Conservation (phyloP, 2,329 filamentous ascomycete species). For the Cytospora piceicola region DNA sequence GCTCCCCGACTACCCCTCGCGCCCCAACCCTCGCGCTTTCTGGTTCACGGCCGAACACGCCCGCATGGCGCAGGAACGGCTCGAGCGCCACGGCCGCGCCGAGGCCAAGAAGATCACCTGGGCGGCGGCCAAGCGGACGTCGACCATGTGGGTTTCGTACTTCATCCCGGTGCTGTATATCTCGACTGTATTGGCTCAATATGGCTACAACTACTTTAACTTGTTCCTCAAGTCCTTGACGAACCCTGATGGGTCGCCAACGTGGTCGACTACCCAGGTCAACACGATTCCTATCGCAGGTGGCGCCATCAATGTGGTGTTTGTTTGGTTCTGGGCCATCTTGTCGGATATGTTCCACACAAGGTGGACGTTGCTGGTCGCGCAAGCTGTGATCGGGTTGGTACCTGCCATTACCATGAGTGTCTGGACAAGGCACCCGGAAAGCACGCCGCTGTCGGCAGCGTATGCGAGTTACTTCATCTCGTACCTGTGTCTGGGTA, state of each 20-base stretch:
- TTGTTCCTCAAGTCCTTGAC: conserved; percentile 47
- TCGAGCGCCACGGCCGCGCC: conserved; percentile 48
- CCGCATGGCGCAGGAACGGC: conserved; percentile 47
- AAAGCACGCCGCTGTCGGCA: conserved; percentile 46
- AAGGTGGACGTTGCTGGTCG: conserved; percentile 54
- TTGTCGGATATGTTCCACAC: conserved; percentile 54
- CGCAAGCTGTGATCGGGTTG: conserved; percentile 51
- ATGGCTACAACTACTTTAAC: conserved; percentile 51
- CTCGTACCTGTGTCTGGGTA: conserved; percentile 51
- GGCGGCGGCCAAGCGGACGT: conserved; percentile 48
- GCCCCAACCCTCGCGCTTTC: conserved; percentile 45
- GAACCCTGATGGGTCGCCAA: conserved; percentile 45
- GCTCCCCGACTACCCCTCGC: conserved; percentile 47
- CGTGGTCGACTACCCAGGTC: conserved; percentile 49
- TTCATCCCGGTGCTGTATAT: conserved; percentile 51
- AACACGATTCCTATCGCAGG: conserved; percentile 55
- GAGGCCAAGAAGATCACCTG: conserved; percentile 51
- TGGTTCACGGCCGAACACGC: conserved; percentile 51
- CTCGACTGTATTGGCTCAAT: conserved; percentile 49
- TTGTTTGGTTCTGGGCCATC: conserved; percentile 59
- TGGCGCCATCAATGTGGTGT: conserved; percentile 52
- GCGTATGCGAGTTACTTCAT: conserved; percentile 59
- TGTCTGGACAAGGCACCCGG: conserved; percentile 54
- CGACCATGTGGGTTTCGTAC: conserved; percentile 49
- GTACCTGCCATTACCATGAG: conserved; percentile 56